Evolutionary conservation across 73 alveolate species (phyloP).

Genomic region (Effrenium voratum): DNA sequence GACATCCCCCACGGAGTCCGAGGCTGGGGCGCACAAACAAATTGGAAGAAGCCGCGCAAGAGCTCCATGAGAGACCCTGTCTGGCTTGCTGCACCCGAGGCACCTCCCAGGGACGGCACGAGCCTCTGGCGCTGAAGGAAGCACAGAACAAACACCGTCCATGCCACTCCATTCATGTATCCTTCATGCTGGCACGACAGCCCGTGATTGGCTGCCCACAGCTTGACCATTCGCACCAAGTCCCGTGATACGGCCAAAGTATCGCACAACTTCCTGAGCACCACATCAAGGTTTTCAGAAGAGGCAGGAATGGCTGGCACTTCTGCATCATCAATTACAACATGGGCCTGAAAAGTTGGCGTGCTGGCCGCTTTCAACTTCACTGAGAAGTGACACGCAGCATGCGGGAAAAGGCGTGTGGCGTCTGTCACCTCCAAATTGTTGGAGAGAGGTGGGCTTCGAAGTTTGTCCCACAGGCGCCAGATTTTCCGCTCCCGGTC

Average conservation of each 20-base stretch:
- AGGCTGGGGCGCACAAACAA: conserved; percentile 66
- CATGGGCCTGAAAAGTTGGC: conserved; percentile 37
- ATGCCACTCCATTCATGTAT: conserved; percentile 80
- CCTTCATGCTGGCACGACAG: conserved; percentile 64
- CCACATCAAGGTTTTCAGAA: background rate
- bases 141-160: conserved; percentile 73
- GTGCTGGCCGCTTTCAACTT: background rate
- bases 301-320: no score
- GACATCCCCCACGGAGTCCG: conserved; percentile 66
- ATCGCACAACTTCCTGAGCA: conserved; percentile 43
- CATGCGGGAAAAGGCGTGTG: conserved; percentile 58
- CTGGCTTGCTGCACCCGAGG: background rate
- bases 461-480: conserved; percentile 38
- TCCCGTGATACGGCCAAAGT: conserved; percentile 45
- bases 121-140: conserved; percentile 61
- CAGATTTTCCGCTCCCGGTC: conserved; percentile 37
- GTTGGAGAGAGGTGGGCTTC: conserved; percentile 60
- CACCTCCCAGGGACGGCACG: conserved; percentile 24
- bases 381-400: conserved; percentile 36
- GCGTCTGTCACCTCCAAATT: conserved; percentile 58
- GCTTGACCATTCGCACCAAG: conserved; percentile 65
- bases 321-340: background rate
- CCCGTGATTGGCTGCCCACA: conserved; percentile 86
- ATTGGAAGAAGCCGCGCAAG: conserved; percentile 56
- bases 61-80: conserved; percentile 5